Evolutionary conservation across 2,329 filamentous ascomycete genomes (phyloP), one percentile per base, ranked within the genome.

Genomic region (Colletotrichum spaethianum): DNA sequence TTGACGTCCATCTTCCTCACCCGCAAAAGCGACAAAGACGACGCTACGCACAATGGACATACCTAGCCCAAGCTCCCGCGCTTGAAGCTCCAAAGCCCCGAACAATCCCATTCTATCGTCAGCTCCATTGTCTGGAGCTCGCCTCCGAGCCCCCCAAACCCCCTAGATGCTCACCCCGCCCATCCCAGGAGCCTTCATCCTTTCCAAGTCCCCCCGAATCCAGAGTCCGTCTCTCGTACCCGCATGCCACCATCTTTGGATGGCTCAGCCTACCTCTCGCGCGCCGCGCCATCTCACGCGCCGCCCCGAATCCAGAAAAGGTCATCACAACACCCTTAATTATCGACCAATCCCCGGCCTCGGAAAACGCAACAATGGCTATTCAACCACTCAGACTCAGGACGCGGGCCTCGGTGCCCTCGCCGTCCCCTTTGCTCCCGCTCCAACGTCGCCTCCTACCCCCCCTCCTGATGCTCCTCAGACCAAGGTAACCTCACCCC

Each of bases 1-100:
- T 61, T 61, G 57, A 31, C 42, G 14, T 18, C 48, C 18, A 11
- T 23, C n/a, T 8, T 9, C 11, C 26, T 60, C 40, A 23, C 26
- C 59, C 59, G 42, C 40, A 9, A 20, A 26, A 36, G 52, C n/a
- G n/a, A 62, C 59, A 62, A 62, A 36, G 28, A 20, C 57, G 59
- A 9, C 59, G 59, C 59, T 62, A 62, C 42, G 20, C 31, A 56
- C 26, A n/a, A 56, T 8, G 44, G 9, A 46, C 20, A 9, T n/a
- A n/a, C n/a, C n/a, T n/a, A n/a, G 44, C 20, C 44, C 44, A 46
- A 46, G 44, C 28, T 56, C 52, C 31, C 52, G 5, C 36, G 31
- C 52, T 55, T 36, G 28, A 55, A 36, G 52, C 20, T 23, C 52
- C 31, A 3, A 55, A 18, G 28, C 31, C 38, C 52, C 52, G 11